phyloP scores from a whole-genome alignment of 75 land plant genomes.

The Adiantum capillusveneris region DNA sequence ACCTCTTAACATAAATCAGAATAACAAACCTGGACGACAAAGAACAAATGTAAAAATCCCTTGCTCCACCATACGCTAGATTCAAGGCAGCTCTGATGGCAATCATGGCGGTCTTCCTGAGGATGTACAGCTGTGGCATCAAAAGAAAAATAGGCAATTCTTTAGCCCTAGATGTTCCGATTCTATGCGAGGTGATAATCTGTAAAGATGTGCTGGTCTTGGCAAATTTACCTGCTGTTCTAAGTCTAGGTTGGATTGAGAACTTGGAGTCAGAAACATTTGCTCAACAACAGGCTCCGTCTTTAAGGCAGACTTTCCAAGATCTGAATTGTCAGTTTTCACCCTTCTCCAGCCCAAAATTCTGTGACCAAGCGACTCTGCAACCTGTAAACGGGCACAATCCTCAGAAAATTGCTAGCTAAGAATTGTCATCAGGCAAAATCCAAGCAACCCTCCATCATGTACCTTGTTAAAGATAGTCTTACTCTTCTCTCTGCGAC shows the following conservation, averaged over 20 bases:
- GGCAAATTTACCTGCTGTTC: conserved; percentile 68
- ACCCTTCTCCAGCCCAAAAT: conserved; percentile 91
- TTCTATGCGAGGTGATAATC: no score
- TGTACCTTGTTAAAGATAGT: conserved; percentile 73
- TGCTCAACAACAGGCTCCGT: conserved; percentile 98
- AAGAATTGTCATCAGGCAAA: no score
- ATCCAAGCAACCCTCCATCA: no score
- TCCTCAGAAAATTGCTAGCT: no score
- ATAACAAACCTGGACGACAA: conserved; percentile 85
- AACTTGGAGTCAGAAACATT: conserved; percentile 64
- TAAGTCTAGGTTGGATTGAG: conserved; percentile 54
- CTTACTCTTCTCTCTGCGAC: conserved; percentile 77
- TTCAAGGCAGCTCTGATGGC: conserved; percentile 86
- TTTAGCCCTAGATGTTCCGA: no score
- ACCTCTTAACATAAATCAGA: no score
- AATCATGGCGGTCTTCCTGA: conserved; percentile 84
- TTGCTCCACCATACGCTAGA: conserved; percentile 72
- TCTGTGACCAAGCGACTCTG: conserved; percentile 88
- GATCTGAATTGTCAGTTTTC: conserved; percentile 72
- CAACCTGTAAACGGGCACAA: conserved; percentile 59
- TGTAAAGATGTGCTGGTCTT: no score
- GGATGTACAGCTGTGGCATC: conserved; percentile 75
- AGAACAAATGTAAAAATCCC: conserved; percentile 96
- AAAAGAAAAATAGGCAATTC: neutral
- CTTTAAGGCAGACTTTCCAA: conserved; percentile 78